phyloP scores from a whole-genome alignment of 441 rosid species.

The Arabidopsis hybrid region DNA sequence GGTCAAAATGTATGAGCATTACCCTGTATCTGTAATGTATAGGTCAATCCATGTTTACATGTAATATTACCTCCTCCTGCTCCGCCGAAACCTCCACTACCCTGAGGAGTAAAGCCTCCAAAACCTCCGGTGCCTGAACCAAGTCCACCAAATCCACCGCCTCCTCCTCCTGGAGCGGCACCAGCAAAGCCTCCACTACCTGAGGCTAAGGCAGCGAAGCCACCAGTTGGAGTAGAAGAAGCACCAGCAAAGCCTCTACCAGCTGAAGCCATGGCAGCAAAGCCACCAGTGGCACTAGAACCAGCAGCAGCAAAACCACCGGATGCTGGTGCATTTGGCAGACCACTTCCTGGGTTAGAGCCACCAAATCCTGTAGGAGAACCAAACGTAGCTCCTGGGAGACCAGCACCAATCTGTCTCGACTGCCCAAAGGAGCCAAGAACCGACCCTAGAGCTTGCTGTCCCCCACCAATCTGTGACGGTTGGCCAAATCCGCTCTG shows the following conservation, averaged over 20 bases:
- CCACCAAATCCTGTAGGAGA: constrained; percentile 56
- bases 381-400: constrained; percentile 66
- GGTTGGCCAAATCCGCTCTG: constrained; percentile 86
- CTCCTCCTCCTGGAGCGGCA: constrained; percentile 48
- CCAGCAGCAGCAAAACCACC: constrained; percentile 77
- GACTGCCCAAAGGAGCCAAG: constrained; percentile 98
- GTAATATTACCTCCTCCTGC: constrained; percentile 39
- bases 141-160: constrained; percentile 47
- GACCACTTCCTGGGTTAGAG: constrained; percentile 49
- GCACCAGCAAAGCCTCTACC: constrained; percentile 52
- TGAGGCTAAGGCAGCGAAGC: constrained; percentile 53
- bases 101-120: constrained; percentile 44
- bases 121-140: constrained; percentile 47
- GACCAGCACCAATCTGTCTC: constrained; percentile 78
- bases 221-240: constrained; percentile 49
- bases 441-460: constrained; percentile 91
- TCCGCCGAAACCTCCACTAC: constrained; percentile 48
- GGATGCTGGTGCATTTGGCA: constrained; percentile 61
- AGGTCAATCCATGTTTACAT: constrained; percentile 4
- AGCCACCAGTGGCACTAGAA: constrained; percentile 49
- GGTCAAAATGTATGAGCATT: neutral
- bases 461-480: constrained; percentile 78
- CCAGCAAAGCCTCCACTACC: constrained; percentile 49
- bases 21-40: neutral
- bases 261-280: constrained; percentile 49